Evolutionary conservation across 495 filamentous ascomycete genomes (phyloP).

Genomic region (Pseudoneurospora amorphoporcata): DNA sequence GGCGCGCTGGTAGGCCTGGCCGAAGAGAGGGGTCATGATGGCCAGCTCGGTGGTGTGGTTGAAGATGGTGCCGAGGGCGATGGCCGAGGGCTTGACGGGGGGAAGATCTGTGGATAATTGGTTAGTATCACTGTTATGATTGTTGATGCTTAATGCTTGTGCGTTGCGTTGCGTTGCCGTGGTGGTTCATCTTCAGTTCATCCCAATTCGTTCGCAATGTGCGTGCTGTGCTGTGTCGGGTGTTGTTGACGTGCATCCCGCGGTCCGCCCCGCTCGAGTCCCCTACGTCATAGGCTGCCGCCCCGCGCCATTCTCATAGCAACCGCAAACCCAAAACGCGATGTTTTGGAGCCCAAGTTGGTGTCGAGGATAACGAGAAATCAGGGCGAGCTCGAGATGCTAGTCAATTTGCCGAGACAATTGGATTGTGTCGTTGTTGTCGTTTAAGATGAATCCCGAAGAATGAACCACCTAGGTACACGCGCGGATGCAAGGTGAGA

Average conservation of each 20-base stretch:
- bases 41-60: constrained; percentile 60
- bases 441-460: not conserved
- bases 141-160: not conserved
- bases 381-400: not conserved
- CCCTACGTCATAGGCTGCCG: not conserved
- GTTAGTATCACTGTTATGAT: not conserved
- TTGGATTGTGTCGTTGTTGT: not conserved
- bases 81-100: constrained; percentile 93
- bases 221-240: not conserved
- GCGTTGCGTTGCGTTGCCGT: not conserved
- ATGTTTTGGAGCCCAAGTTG: not conserved
- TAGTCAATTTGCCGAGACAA: not conserved
- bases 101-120: constrained; percentile 57
- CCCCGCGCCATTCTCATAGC: not conserved
- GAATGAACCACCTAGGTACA: not conserved
- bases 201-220: not conserved
- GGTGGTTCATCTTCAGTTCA: not conserved
- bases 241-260: not conserved
- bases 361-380: not conserved
- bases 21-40: constrained; percentile 82
- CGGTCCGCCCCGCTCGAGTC: not conserved
- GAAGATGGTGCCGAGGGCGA: constrained; percentile 91
- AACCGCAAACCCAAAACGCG: not conserved
- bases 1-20: constrained; percentile 88
- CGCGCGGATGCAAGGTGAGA: not conserved